phyloP scores from a whole-genome alignment of 2,329 filamentous ascomycete species.

The Curvularia eragrostidis region DNA sequence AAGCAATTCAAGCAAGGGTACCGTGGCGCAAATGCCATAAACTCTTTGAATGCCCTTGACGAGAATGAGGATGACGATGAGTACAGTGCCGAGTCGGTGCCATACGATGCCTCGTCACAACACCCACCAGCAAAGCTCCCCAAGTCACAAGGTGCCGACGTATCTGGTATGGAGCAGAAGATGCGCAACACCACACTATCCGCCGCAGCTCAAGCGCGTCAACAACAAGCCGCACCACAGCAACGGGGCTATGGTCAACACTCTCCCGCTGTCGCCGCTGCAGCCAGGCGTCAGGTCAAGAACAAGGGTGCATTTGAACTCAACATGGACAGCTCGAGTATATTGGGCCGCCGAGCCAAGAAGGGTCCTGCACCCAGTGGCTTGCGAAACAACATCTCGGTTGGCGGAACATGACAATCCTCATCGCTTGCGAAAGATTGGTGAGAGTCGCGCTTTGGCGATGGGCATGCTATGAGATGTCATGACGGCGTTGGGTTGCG shows the following conservation, averaged over 20 bases:
- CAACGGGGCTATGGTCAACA: slow-evolving; percentile 84
- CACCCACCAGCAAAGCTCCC: slow-evolving; percentile 69
- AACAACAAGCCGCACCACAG: slow-evolving; percentile 52
- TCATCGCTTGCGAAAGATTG: slow-evolving; percentile 38
- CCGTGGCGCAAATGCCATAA: slow-evolving; percentile 69
- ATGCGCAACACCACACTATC: slow-evolving; percentile 83
- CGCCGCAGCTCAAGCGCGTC: slow-evolving; percentile 67
- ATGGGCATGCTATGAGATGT: slow-evolving; percentile 15
- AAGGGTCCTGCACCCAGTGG: slow-evolving; percentile 54
- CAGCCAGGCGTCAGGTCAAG: slow-evolving; percentile 79
- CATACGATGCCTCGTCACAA: slow-evolving; percentile 56
- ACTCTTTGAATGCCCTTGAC: slow-evolving; percentile 68
- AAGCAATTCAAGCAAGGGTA: slow-evolving; percentile 80
- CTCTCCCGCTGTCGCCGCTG: slow-evolving; percentile 80
- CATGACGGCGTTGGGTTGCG: slow-evolving; percentile 27
- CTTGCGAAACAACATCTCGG: slow-evolving; percentile 53
- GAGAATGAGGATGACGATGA: slow-evolving; percentile 72
- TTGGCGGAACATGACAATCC: slow-evolving; percentile 45
- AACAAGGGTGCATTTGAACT: slow-evolving; percentile 89
- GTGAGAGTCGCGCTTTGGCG: slow-evolving; percentile 25
- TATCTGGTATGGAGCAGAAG: slow-evolving; percentile 82
- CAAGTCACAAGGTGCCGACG: slow-evolving; percentile 67
- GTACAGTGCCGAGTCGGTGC: slow-evolving; percentile 66
- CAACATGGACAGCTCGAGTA: slow-evolving; percentile 86
- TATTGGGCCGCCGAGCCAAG: slow-evolving; percentile 75